Evolutionary conservation across 2,329 filamentous ascomycete species (phyloP).

Genomic region (Talaromyces funiculosus): DNA sequence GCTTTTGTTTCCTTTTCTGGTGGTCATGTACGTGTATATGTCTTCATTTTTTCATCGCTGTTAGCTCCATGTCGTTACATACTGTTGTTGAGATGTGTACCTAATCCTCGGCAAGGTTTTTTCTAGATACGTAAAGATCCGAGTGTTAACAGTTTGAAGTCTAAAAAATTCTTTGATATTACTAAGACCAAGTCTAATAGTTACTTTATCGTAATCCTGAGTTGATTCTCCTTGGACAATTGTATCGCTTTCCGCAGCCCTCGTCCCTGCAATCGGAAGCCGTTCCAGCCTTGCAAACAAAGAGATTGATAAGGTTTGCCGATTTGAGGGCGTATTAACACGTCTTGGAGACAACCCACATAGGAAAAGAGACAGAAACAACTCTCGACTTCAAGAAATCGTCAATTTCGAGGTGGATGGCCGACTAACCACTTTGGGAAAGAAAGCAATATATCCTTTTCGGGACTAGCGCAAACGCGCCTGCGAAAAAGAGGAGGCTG

Average conservation of each 20-base stretch:
- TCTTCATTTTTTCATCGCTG: not conserved
- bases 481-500: conserved; percentile 9
- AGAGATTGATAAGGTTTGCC: not conserved
- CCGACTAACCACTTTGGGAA: not conserved
- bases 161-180: too few relatives aligned
- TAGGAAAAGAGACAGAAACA: not conserved
- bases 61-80: not conserved
- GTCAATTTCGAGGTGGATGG: not conserved
- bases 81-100: not conserved
- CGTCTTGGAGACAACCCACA: not conserved
- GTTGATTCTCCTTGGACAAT: conserved; percentile 30
- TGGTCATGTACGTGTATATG: not conserved
- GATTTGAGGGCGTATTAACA: not conserved
- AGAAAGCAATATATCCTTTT: conserved; percentile 6
- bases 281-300: not conserved
- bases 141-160: too few relatives aligned
- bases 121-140: too few relatives aligned
- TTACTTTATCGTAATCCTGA: conserved; percentile 33
- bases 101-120: too few relatives aligned
- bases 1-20: not conserved
- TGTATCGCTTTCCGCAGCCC: conserved; percentile 15
- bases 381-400: not conserved
- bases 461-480: conserved; percentile 1
- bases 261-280: not conserved
- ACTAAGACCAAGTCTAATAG: not conserved